Base-by-base conservation (phyloP, 371 early-diverging fungal species). In the Actinomucor elegans region DNA sequence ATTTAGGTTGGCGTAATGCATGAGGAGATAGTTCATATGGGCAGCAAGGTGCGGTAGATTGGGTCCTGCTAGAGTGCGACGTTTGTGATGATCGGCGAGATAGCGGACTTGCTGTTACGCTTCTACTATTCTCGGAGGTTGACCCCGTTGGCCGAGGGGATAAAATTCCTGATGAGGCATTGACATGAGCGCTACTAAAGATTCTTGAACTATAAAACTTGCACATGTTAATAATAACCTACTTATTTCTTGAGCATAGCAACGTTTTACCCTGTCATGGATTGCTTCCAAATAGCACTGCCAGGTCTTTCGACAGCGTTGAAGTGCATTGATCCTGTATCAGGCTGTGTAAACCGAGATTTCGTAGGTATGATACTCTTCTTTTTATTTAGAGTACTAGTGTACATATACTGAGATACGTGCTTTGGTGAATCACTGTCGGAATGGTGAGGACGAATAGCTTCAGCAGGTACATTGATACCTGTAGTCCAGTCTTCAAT, bases 401-500 rank as follows among this genome's bases (percentile, higher is more conserved):
- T 35, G 8, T 40, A 38, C 7, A 41, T 29, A 11, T 27, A 18
- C 5, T 12, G 15, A 1, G 33, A 35, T n/a, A n/a, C n/a, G n/a
- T n/a, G n/a, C 27, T 26, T 46, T 15, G 31, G 15, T 5, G 50
- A 15, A 4, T 27, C 37, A n/a, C n/a, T n/a, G 8, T 27, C n/a
- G 6, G 24, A 26, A 2, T 23, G 12, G 14, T 49, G 55, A n/a
- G 66, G 59, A 4, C 59, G 56, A 14, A 52, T 60, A 5, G 65
- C 65, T 44, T 64, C 66, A n/a, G 76, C 79, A 28, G 79, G 74
- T 12, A 64, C 66, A 40, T 73, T 55, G 36, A 75, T 78, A 28
- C 75, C 72, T 1, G 77, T 66, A 17, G 73, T 76, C 84, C 84
- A 84, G 17, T 67, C 59, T 54, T 84, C 84, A 32, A 84, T 84